Percentiles rank a stretch among this genome's conserved stretches.
Evolutionary conservation across 2,329 filamentous ascomycete genomes (phyloP).

Genomic region (Calonectria pseudoturangicola): DNA sequence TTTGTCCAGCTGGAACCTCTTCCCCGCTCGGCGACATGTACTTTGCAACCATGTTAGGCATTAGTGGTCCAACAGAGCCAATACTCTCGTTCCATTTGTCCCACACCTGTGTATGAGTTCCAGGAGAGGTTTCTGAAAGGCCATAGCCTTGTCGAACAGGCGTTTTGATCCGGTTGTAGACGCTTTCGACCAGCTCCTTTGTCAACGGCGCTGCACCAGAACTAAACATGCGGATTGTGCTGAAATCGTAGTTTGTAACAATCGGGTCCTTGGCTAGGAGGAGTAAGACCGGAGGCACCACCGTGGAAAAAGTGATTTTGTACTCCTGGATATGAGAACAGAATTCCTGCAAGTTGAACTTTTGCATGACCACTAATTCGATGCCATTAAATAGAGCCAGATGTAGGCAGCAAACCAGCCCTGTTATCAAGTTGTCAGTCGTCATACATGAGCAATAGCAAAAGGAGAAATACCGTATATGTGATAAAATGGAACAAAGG

Average conservation of each 20-base stretch:
- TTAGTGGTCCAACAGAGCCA: background rate
- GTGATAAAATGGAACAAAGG: background rate
- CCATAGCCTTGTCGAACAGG: background rate
- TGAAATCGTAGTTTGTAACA: background rate
- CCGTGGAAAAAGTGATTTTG: background rate
- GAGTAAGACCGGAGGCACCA: background rate
- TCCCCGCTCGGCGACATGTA: background rate
- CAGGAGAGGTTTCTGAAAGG: background rate
- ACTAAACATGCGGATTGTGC: background rate
- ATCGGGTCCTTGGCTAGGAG: background rate
- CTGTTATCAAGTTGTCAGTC: background rate
- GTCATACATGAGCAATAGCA: background rate
- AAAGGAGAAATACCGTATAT: background rate
- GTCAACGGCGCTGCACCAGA: background rate
- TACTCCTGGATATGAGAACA: background rate
- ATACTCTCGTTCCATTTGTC: background rate
- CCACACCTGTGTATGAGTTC: background rate
- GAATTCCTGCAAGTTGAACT: background rate
- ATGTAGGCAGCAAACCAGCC: background rate
- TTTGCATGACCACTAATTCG: background rate
- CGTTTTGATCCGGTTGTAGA: background rate
- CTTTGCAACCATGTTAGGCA: background rate
- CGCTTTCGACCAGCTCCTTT: background rate
- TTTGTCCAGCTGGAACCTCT: background rate
- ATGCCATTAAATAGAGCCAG: background rate